Evolutionary conservation across 2,329 filamentous ascomycete genomes (phyloP), one percentile per base, ranked within the genome.

Genomic region (Xylariaceae sp.): DNA sequence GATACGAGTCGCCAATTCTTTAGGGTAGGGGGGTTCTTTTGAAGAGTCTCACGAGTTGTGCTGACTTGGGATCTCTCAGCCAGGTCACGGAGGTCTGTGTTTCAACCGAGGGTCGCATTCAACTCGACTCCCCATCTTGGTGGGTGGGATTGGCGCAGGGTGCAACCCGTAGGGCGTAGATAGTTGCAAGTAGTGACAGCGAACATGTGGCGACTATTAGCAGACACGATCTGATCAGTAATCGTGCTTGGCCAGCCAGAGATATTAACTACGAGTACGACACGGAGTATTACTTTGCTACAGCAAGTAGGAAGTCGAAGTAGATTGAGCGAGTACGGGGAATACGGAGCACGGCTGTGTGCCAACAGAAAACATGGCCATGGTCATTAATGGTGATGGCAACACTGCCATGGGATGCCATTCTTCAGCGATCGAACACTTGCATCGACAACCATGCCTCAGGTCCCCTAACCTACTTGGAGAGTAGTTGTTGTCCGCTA

Each of bases 1-100:
- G 65, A 60, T 61, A 62, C 61, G 63, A 44, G 56, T 59, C 48
- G 57, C 55, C 17, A 51, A 47, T 59, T 61, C 37, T 34, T 50
- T 44, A 50, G 39, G 52, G 48, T 54, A 47, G 37, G 6, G 6
- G 48, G 41, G 56, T 53, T 45, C 17, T 39, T 47, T 50, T 23
- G 17, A 47, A 50, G 5, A 50, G 9, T 13, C 48, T 15, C 52
- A 44, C n/a, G 37, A 48, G 45, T 51, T 44, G 37, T 61, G 53
- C 39, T 51, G 15, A 53, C 45, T 13, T 41, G 47, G 15, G 35
- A 39, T 10, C 23, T 39, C n/a, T 37, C 13, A 11, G 15, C 44
- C 23, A n/a, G 13, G 48, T 34, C 4, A 30, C 8, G 2, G 37
- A 34, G 41, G 18, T 44, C 17, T 17, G 23, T 15, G 11, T 34